Evolutionary conservation across 164 flowering plant genomes (phyloP), one percentile per base, ranked within the genome.

Genomic region (Hamamelis virginiana): DNA sequence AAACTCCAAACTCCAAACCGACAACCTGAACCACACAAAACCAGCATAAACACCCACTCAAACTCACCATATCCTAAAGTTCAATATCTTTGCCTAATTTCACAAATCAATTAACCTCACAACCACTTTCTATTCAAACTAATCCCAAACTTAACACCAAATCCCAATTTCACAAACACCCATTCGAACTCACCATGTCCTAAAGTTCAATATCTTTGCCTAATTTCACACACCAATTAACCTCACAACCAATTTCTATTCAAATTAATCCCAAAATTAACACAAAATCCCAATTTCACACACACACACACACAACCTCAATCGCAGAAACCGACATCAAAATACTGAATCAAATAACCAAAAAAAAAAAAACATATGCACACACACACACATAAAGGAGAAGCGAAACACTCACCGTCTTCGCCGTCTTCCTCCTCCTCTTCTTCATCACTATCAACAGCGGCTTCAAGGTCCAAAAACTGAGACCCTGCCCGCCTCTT

Each of bases 351-450:
- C n/a, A 58, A 12, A 23, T 1, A 13, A 59, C 16, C 9, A 50
- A 64, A 22, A 38, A 9, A 19, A n/a, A 59, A 58, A 26, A 56
- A 52, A 25, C n/a, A n/a, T n/a, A n/a, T n/a, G n/a, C n/a, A n/a
- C n/a, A n/a, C n/a, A n/a, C n/a, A n/a, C n/a, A n/a, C n/a, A n/a
- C n/a, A n/a, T n/a, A n/a, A n/a, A 44, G 18, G 47, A 4, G 1
- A 26, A 26, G 41, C 1, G 6, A 48, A 63, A 47, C 21, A 18
- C 80, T 61, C 75, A 87, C 92, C 94, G 55, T 86, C 91, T 69
- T 89, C 94, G 11, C 78, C 90, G 14, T 89, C 96, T 0, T 88
- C 96, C 43, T 90, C 95, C 18, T 87, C 92, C 60, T 86, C 92
- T 0, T 86, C 92, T 0, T 79, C 91, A 9, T 86, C 92, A 16